These are phyloP conservation scores for Scheffersomyces segobiensis DNA, from an alignment of 1,139 yeast genomes.

Conservation along the genomic window DNA sequence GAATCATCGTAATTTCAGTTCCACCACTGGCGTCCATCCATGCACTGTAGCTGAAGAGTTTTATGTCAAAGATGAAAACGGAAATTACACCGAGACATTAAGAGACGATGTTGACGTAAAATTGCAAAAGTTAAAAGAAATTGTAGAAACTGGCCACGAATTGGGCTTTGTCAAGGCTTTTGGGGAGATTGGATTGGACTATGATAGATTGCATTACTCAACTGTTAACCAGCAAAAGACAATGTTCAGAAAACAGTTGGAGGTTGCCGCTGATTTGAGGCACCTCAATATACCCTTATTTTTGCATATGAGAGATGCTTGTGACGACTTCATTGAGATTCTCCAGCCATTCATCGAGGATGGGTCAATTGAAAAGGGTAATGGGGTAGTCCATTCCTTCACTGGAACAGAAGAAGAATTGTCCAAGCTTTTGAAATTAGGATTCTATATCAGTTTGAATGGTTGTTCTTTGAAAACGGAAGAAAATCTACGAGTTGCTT, in stretches of 20 bases:
- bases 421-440: constrained; percentile 50
- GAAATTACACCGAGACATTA: constrained; percentile 22
- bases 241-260: constrained; percentile 73
- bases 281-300: constrained; percentile 69
- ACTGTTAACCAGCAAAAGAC: constrained; percentile 63
- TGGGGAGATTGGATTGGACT: constrained; percentile 94
- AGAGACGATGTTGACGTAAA: constrained; percentile 34
- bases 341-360: constrained; percentile 56
- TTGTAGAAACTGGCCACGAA: constrained; percentile 51
- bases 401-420: constrained; percentile 78
- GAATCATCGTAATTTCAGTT: constrained; percentile 41
- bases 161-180: constrained; percentile 66
- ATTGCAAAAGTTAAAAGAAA: constrained; percentile 44
- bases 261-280: constrained; percentile 51
- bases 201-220: constrained; percentile 81
- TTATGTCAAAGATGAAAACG: constrained; percentile 20
- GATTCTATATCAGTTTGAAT: constrained; percentile 78
- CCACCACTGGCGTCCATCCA: constrained; percentile 95
- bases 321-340: constrained; percentile 71
- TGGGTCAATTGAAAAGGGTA: constrained; percentile 34
- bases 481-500: constrained; percentile 69
- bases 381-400: constrained; percentile 90
- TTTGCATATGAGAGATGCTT: constrained; percentile 87
- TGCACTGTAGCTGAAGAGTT: constrained; percentile 73
- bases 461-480: constrained; percentile 88